Conservation (phyloP, 2,329 filamentous ascomycete species). For the Xylaria polymorpha region DNA sequence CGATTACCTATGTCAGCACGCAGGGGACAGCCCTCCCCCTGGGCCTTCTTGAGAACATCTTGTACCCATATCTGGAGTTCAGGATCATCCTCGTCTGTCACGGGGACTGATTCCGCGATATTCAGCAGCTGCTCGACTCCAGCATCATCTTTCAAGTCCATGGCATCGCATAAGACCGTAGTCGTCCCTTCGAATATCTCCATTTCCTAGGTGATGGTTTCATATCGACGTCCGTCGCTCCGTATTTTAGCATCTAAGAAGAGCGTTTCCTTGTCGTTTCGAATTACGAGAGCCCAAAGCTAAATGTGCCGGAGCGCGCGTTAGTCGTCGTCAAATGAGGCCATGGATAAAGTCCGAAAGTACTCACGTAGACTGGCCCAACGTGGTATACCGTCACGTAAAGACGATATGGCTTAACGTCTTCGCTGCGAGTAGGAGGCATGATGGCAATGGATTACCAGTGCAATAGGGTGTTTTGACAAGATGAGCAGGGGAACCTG, state of each 20-base stretch:
- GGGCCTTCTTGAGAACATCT: not conserved
- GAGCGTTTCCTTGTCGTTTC: not conserved
- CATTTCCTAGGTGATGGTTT: not conserved
- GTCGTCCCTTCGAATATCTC: not conserved
- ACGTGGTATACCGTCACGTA: slow-evolving; percentile 5
- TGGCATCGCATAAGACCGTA: slow-evolving; percentile 13
- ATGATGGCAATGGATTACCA: not conserved
- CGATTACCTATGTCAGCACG: slow-evolving; percentile 3
- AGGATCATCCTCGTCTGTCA: not conserved
- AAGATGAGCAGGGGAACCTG: not conserved
- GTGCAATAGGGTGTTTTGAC: not conserved
- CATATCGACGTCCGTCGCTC: slow-evolving; percentile 1
- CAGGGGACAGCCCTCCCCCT: not conserved
- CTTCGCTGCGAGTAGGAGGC: not conserved
- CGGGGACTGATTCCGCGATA: slow-evolving; percentile 6
- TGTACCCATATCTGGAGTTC: slow-evolving; percentile 9
- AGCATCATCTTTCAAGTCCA: slow-evolving; percentile 8
- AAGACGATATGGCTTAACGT: slow-evolving; percentile 7
- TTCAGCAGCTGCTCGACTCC: not conserved
- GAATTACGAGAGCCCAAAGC: slow-evolving; percentile 15
- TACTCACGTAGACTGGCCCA: slow-evolving; percentile 2
- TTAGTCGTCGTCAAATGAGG: not conserved
- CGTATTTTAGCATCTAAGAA: slow-evolving; percentile 5
- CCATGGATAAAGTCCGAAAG: not conserved
- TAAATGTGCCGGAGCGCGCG: not conserved